Percentiles rank a stretch among this genome's conserved stretches.
Conservation (phyloP, 2,329 filamentous ascomycete genomes). For the Colletotrichum limetticola region DNA sequence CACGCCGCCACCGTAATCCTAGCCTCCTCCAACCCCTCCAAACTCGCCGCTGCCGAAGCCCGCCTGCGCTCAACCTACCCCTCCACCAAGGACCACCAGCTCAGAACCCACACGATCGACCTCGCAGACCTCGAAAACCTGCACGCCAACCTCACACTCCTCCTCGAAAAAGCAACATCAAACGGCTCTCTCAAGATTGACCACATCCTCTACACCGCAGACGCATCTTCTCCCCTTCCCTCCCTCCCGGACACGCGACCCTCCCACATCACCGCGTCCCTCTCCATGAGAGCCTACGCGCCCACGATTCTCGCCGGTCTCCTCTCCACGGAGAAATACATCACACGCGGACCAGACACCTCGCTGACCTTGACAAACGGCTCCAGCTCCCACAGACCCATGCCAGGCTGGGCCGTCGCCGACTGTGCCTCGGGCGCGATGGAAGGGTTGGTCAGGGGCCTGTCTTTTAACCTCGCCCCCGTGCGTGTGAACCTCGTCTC, state of each 20-base stretch:
- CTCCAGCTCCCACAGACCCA: background rate
- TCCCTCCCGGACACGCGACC: background rate
- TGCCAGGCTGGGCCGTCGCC: too few relatives aligned
- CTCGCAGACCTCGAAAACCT: constrained; percentile 11
- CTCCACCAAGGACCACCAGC: background rate
- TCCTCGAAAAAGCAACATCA: background rate
- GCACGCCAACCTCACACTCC: background rate
- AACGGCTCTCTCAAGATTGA: background rate
- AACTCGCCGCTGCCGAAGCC: constrained; percentile 8
- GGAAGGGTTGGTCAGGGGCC: constrained; percentile 9
- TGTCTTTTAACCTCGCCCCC: background rate
- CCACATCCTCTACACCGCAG: constrained; percentile 27
- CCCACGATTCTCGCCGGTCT: constrained; percentile 10
- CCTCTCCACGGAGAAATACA: background rate
- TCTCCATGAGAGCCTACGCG: constrained; percentile 2
- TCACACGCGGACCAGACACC: background rate
- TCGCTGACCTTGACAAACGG: constrained; percentile 25
- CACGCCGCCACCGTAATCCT: background rate
- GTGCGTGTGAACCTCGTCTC: constrained; percentile 18
- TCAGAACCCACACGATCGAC: background rate
- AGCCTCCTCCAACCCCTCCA: constrained; percentile 6
- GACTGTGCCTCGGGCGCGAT: background rate
- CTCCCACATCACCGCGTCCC: background rate
- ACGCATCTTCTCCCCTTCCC: background rate
- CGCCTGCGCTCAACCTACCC: background rate